phyloP scores from a whole-genome alignment of 192 early-diverging fungal genomes.

The Gaertneriomyces semiglobifer region DNA sequence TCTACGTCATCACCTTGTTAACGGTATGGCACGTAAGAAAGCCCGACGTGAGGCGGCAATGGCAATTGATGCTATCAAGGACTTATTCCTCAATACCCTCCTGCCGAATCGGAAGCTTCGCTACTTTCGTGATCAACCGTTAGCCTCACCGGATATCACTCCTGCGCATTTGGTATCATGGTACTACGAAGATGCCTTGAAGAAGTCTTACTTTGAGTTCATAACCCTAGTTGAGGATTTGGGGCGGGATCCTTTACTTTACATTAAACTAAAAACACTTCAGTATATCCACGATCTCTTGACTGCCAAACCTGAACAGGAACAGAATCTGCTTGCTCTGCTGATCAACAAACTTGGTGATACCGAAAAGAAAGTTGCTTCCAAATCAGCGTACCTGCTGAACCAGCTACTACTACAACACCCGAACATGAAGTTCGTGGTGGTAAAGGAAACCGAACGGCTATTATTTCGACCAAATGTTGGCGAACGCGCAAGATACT shows the following conservation, averaged over 20 bases:
- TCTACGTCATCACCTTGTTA: slow-evolving; percentile 60
- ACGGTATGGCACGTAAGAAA: slow-evolving; percentile 84
- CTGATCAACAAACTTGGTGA: slow-evolving; percentile 97
- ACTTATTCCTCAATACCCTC: slow-evolving; percentile 77
- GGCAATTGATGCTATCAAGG: slow-evolving; percentile 84
- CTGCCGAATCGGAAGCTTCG: slow-evolving; percentile 86
- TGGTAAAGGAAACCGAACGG: slow-evolving; percentile 84
- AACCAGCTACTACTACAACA: slow-evolving; percentile 71
- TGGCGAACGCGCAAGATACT: slow-evolving; percentile 79
- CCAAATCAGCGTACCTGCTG: slow-evolving; percentile 76
- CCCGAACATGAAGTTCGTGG: slow-evolving; percentile 86
- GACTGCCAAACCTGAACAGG: slow-evolving; percentile 87
- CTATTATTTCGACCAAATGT: slow-evolving; percentile 73
- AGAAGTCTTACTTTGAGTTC: slow-evolving; percentile 87
- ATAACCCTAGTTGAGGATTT: slow-evolving; percentile 84
- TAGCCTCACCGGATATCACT: slow-evolving; percentile 55
- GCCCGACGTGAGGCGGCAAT: slow-evolving; percentile 79
- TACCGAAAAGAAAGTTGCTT: slow-evolving; percentile 77
- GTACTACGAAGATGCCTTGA: slow-evolving; percentile 92
- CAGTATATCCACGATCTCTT: slow-evolving; percentile 74
- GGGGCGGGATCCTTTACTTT: slow-evolving; percentile 78
- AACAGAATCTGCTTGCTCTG: slow-evolving; percentile 87
- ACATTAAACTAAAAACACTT: slow-evolving; percentile 80
- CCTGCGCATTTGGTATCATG: slow-evolving; percentile 79
- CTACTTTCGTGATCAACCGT: slow-evolving; percentile 90